phyloP scores from a whole-genome alignment of 2,329 filamentous ascomycete genomes.

The Phoma sp. region DNA sequence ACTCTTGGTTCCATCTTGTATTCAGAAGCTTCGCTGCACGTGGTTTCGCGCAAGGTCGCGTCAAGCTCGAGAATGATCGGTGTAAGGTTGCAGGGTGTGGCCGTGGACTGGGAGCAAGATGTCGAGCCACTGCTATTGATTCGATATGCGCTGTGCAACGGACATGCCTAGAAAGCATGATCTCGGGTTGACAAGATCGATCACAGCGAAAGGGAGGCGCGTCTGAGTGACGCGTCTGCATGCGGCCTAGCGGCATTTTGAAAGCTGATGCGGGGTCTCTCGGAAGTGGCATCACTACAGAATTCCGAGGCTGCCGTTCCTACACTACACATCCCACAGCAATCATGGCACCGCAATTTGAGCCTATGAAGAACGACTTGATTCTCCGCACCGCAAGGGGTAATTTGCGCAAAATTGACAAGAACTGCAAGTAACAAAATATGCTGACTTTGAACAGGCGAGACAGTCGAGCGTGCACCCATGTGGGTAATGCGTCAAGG shows the following conservation, averaged over 20 bases:
- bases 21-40: slow-evolving; percentile 23
- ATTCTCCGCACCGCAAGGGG: slow-evolving; percentile 89
- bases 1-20: slow-evolving; percentile 23
- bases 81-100: background rate
- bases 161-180: slow-evolving; percentile 28
- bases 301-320: slow-evolving; percentile 22
- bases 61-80: slow-evolving; percentile 19
- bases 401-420: slow-evolving; percentile 46
- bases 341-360: slow-evolving; percentile 74
- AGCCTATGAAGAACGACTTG: slow-evolving; percentile 89
- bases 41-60: slow-evolving; percentile 39
- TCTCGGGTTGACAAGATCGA: background rate
- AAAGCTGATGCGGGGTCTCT: slow-evolving; percentile 31
- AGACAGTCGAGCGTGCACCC: slow-evolving; percentile 89
- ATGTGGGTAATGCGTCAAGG: slow-evolving; percentile 99
- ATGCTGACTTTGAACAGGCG: slow-evolving; percentile 62
- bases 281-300: slow-evolving; percentile 21
- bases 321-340: slow-evolving; percentile 10
- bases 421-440: background rate
- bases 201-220: slow-evolving; percentile 1
- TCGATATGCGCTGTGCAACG: slow-evolving; percentile 14
- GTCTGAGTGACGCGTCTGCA: slow-evolving; percentile 25
- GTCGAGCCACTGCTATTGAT: background rate
- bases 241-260: slow-evolving; percentile 22
- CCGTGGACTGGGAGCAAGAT: background rate